phyloP scores from a whole-genome alignment of 768 basidiomycete species.

The Infundibulicybe gibba region DNA sequence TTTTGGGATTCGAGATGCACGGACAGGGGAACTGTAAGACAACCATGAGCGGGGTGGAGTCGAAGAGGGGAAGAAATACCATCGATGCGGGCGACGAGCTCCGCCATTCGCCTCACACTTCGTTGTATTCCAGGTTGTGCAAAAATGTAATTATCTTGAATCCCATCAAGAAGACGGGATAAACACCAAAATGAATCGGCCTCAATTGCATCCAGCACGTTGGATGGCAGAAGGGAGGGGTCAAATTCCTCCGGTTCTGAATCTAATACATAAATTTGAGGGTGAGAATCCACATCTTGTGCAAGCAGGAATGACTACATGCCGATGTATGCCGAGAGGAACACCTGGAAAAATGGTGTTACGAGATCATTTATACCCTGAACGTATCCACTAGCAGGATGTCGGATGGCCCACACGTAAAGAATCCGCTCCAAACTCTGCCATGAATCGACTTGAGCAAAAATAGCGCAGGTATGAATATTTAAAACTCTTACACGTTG shows the following conservation, averaged over 20 bases:
- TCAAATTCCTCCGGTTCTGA: constrained; percentile 90
- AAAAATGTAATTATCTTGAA: constrained; percentile 97
- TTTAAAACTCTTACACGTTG: constrained; percentile 65
- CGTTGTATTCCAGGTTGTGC: constrained; percentile 96
- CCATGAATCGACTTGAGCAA: constrained; percentile 10
- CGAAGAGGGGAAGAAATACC: constrained; percentile 33
- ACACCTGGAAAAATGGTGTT: constrained; percentile 97
- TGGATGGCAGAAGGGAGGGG: constrained; percentile 64
- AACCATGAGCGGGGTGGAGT: constrained; percentile 1
- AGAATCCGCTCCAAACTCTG: constrained; percentile 93
- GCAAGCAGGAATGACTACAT: constrained; percentile 13
- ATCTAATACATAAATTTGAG: constrained; percentile 42
- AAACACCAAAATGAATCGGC: constrained; percentile 99
- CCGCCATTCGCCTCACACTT: constrained; percentile 91
- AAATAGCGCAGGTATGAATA: not conserved
- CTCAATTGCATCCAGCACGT: constrained; percentile 81
- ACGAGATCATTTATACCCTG: constrained; percentile 99
- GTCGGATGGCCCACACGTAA: constrained; percentile 98
- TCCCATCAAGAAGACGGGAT: constrained; percentile 91
- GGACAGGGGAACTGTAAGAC: constrained; percentile 68
- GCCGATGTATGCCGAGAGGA: constrained; percentile 94
- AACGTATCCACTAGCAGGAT: constrained; percentile 97
- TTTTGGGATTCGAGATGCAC: constrained; percentile 85
- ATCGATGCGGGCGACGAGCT: constrained; percentile 88
- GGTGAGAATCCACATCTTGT: no score